These are phyloP conservation scores for Parafenestella ontariensis DNA, from an alignment of 2,329 filamentous ascomycete genomes.

Conservation along the genomic window DNA sequence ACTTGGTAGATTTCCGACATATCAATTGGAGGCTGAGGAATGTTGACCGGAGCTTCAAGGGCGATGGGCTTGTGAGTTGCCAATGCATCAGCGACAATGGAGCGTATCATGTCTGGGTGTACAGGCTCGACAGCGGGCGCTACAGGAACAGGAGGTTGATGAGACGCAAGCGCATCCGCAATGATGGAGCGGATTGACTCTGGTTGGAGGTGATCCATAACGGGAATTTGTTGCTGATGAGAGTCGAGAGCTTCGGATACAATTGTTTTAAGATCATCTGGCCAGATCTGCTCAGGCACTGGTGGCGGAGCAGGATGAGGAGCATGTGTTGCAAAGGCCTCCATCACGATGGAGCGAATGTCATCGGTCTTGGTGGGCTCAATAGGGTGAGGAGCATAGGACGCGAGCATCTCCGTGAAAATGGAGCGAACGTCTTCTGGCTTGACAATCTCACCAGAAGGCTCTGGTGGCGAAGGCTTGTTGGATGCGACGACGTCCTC, in stretches of 20 bases:
- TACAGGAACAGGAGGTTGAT: slow-evolving; percentile 24
- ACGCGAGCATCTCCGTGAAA: slow-evolving; percentile 29
- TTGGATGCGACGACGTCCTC: slow-evolving; percentile 69
- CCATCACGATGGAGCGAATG: slow-evolving; percentile 37
- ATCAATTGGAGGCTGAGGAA: slow-evolving; percentile 46
- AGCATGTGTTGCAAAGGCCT: slow-evolving; percentile 39
- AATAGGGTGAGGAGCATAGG: slow-evolving; percentile 21
- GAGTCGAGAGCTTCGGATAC: slow-evolving; percentile 67
- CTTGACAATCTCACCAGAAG: slow-evolving; percentile 28
- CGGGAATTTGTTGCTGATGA: slow-evolving; percentile 30
- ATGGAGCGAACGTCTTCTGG: slow-evolving; percentile 39
- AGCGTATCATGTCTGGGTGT: slow-evolving; percentile 43
- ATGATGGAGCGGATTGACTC: slow-evolving; percentile 38
- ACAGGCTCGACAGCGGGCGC: slow-evolving; percentile 33
- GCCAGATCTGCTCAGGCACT: slow-evolving; percentile 40
- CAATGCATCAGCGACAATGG: slow-evolving; percentile 44
- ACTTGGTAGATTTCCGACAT: slow-evolving; percentile 56
- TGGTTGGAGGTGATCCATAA: slow-evolving; percentile 26
- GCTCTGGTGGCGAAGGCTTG: slow-evolving; percentile 33
- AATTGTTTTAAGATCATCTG: slow-evolving; percentile 59
- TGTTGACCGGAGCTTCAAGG: slow-evolving; percentile 42
- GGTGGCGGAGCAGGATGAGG: slow-evolving; percentile 32
- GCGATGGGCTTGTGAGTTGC: slow-evolving; percentile 39
- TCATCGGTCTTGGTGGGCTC: slow-evolving; percentile 29
- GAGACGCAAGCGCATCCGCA: slow-evolving; percentile 35